phyloP scores from a whole-genome alignment of 352 stramenopile species.

The Elongisporangium undulatum region DNA sequence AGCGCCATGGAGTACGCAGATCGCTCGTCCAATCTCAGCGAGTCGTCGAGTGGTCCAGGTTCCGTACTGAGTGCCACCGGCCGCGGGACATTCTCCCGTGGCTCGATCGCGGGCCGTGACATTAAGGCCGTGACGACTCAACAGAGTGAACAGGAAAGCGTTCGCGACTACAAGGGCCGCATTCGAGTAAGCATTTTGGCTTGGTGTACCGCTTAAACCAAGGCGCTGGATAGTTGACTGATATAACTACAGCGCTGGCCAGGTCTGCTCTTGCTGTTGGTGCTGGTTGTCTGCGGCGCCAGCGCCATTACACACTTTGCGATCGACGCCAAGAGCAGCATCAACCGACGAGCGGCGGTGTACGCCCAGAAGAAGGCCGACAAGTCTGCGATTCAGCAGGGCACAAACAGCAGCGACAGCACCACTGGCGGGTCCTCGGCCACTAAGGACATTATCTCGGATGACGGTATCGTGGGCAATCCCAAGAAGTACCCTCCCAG shows the following conservation, averaged over 20 bases:
- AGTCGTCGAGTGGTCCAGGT: neutral
- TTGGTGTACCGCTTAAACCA: neutral
- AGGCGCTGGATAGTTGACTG: constrained; percentile 1
- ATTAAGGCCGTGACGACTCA: constrained; percentile 20
- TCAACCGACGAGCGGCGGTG: neutral
- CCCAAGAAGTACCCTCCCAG: constrained; percentile 32
- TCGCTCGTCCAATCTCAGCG: neutral
- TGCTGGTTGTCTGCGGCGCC: neutral
- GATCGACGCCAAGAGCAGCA: neutral
- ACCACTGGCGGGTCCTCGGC: constrained; percentile 15
- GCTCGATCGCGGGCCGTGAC: constrained; percentile 21
- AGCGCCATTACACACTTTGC: neutral
- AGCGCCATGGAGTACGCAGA: neutral
- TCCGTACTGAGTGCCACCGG: too few relatives aligned
- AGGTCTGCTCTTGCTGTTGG: neutral
- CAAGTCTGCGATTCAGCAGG: neutral
- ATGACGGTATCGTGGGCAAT: constrained; percentile 46
- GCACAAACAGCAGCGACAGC: constrained; percentile 1
- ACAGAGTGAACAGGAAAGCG: constrained; percentile 9
- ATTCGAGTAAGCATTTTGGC: constrained; percentile 21
- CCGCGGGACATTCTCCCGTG: constrained; percentile 7
- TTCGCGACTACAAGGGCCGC: constrained; percentile 23
- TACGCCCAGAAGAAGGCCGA: neutral
- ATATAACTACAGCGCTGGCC: neutral
- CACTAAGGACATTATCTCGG: constrained; percentile 39